Conservation (phyloP, 352 stramenopile species). For the Globisporangium parvum region DNA sequence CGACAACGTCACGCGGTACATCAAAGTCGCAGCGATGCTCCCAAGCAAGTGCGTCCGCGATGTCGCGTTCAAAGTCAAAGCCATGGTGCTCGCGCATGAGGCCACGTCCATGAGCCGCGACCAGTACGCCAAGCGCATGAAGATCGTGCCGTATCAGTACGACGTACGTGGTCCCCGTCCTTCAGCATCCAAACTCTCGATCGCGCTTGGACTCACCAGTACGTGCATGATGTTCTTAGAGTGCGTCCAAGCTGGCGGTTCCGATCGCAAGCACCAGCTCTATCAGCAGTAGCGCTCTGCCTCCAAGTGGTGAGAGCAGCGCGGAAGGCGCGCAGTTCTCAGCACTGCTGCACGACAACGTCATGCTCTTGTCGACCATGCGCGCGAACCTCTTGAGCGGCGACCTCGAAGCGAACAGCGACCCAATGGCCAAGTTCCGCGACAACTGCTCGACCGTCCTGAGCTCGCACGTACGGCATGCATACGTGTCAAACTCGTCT, state of each 20-base stretch:
- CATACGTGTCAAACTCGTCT: not conserved
- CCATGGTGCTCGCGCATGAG: conserved; percentile 17
- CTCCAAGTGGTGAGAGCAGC: conserved; percentile 5
- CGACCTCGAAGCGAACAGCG: conserved; percentile 40
- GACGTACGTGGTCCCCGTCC: conserved; percentile 9
- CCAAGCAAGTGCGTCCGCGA: conserved; percentile 69
- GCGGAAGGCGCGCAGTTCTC: conserved; percentile 43
- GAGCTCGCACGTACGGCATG: conserved; percentile 39
- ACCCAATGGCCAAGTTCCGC: conserved; percentile 60
- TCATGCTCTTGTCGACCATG: conserved; percentile 54
- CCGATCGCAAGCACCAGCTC: not conserved
- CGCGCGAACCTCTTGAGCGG: conserved; percentile 61
- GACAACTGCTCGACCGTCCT: conserved; percentile 60
- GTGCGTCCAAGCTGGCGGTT: conserved; percentile 4
- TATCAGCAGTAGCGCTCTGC: not conserved
- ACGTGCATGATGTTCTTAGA: too few species aligned
- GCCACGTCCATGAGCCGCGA: conserved; percentile 16
- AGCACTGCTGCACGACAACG: conserved; percentile 63
- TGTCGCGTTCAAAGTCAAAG: conserved; percentile 65
- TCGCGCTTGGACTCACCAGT: too few species aligned
- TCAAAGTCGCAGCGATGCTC: conserved; percentile 68
- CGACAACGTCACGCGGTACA: conserved; percentile 81
- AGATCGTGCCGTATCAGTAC: conserved; percentile 41
- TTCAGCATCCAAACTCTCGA: not conserved
- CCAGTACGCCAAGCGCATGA: conserved; percentile 49